Base-by-base conservation (phyloP, 2,329 filamentous ascomycete genomes). In the Calonectria leucothoes region DNA sequence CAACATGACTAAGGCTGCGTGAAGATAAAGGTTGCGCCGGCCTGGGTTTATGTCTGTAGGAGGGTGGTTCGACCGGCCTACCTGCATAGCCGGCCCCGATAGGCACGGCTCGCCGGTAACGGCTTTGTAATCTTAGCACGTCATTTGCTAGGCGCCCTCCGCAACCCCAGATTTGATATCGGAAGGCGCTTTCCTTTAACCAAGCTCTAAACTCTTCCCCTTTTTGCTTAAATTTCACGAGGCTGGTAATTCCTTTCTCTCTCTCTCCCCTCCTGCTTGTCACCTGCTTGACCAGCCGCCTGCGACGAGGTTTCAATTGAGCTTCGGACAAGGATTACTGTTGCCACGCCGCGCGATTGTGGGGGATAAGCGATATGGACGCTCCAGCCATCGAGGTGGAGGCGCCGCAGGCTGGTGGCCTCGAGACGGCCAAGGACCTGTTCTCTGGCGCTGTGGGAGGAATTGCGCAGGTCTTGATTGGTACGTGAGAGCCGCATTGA, bases 381-480 rank as follows among this genome's bases (percentile, higher is more conserved):
- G 75, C 80, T 81, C 66, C 74, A 27, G 81, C 78, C 31, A 80
- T 82, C 70, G 86, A 87, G 70, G 65, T 84, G 52, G 83, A 86
- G 69, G 76, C 71, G 64, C 59, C 77, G 68, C 79, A 83, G 75
- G 78, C 80, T 74, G 83, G 85, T 69, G 85, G 84, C 29, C 77
- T 88, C 79, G 91, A 93, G 82, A 94, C 94, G 64, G 87, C 93
- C 81, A 99, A 98, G 88, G 97, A 99, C 86, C 88, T 99, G 72
- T 94, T 96, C 82, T 92, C 97, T 14, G 97, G 97, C 45, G 97
- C 97, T 73, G 94, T 93, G 10, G 97, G 97, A 76, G 97, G 97
- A 80, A 90, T 98, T 79, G 96, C 97, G 23, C 97, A 99, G 86
- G 97, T 99, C 52, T 87, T 99, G 75, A 90, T 98, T 77, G 96